Base-by-base conservation (phyloP, 169 alveolate genomes). In the Plasmodium relictum region DNA sequence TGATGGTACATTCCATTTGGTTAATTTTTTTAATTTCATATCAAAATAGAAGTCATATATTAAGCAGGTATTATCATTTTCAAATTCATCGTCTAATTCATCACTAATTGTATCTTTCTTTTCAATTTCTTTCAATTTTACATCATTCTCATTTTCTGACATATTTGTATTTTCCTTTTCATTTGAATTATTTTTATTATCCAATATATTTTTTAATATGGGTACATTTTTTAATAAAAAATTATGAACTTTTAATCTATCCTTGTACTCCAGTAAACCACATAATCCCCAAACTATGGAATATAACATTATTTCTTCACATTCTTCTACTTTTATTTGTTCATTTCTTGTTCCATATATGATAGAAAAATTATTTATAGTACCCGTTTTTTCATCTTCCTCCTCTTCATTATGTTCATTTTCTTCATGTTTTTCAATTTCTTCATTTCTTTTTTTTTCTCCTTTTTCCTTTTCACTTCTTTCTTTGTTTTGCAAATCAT, bases 1-100 rank as follows among this genome's bases (percentile, higher is more conserved):
- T 44, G 92, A 96, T 80, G 95, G 96, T 50, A 98, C 96, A 69
- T 74, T 91, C 97, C 98, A 97, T 54, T 95, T 91, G 44, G 91
- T 94, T 97, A 98, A 95, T 54, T 70, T 86, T 48, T 66, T 69
- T 18, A 71, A 42, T 74, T 94, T 94, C 72, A 94, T 95, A 70
- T 86, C 92, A 52, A 86, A 86, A 66, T 86, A 86, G 44, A 56
- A 86, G 37, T 86, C 92, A 58, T 86, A 86, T 24, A 86, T 86
- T n/a, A 86, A 59, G 44, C 92, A 70, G 20, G 93, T 93, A 56
- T 86, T 92, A 6, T 83, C 70, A 52, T 91, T 94, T 58, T 96
- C 93, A 63, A 91, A 95, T 83, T 94, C 96, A 66, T 41, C 74
- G n/a, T 18, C 42, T 61, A 8, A 3, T 18, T 61, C 20, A 61